These are phyloP conservation scores for Rhizopogon roseolus DNA, from an alignment of 768 basidiomycete species.

Conservation along the genomic window DNA sequence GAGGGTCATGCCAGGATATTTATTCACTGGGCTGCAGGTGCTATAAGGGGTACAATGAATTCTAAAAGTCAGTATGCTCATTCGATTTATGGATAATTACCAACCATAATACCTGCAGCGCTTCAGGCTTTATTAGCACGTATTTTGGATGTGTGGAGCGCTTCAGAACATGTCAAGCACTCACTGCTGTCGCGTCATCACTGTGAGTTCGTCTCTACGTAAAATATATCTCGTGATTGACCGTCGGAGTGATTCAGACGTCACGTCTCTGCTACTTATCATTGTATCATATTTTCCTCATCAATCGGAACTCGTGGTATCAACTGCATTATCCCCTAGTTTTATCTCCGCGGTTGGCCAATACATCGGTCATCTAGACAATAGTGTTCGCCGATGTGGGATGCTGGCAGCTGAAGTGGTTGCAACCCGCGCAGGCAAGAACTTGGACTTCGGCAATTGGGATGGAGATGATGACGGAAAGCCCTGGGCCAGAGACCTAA, in stretches of 20 bases:
- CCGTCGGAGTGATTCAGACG: slow-evolving; percentile 39
- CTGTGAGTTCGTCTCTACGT: slow-evolving; percentile 45
- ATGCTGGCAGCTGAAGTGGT: slow-evolving; percentile 89
- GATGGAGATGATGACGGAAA: slow-evolving; percentile 66
- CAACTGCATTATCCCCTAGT: slow-evolving; percentile 46
- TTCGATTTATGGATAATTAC: slow-evolving; percentile 1
- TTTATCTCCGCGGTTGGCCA: slow-evolving; percentile 67
- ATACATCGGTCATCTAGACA: slow-evolving; percentile 78
- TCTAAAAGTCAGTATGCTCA: slow-evolving; percentile 16
- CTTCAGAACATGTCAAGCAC: slow-evolving; percentile 73
- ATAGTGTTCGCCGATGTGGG: slow-evolving; percentile 76
- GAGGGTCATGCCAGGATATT: slow-evolving; percentile 57
- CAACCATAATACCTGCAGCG: slow-evolving; percentile 19
- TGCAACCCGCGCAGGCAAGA: slow-evolving; percentile 56
- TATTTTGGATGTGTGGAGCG: slow-evolving; percentile 65
- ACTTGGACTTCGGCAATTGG: slow-evolving; percentile 80
- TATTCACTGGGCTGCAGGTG: slow-evolving; percentile 63
- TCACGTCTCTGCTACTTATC: slow-evolving; percentile 69
- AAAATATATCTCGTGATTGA: not conserved
- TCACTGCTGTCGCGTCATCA: slow-evolving; percentile 71
- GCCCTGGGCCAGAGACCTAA: slow-evolving; percentile 58
- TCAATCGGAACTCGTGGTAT: slow-evolving; percentile 39
- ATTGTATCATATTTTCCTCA: slow-evolving; percentile 55
- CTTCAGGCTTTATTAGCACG: slow-evolving; percentile 43
- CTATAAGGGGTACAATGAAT: slow-evolving; percentile 28